Base-by-base conservation (phyloP, 805 yeast genomes). In the Henningerozyma blattae region DNA sequence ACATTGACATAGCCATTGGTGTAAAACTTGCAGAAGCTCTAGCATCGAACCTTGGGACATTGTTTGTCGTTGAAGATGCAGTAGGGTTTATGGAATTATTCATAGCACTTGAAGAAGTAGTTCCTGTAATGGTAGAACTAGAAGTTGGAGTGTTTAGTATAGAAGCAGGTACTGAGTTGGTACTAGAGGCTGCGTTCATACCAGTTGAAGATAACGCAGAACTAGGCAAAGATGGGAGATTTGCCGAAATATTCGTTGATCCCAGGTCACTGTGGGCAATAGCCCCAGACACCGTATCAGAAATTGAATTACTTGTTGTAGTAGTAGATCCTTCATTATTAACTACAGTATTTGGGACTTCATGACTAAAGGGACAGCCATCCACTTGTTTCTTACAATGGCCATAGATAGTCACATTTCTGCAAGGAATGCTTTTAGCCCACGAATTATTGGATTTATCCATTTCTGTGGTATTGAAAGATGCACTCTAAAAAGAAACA, bases 301-400 rank as follows among this genome's bases (percentile, higher is more conserved):
- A n/a, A n/a, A 15, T 12, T n/a, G 20, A 7, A 17, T 14, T 15
- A 27, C 10, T 18, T 8, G n/a, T 19, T 17, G 31, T 28, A 7
- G 10, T 20, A 20, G 7, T 20, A 10, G 9, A 7, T 20, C 22
- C 22, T 7, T 7, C 22, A 20, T 10, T 20, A 20, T 20, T 20
- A 20, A 7, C n/a, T n/a, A n/a, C n/a, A n/a, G n/a, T n/a, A n/a
- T n/a, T n/a, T n/a, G n/a, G n/a, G n/a, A n/a, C n/a, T n/a, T 70
- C 79, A 53, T 83, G 94, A 33, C 72, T 75, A 51, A 83, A 85
- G 2, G 77, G 79, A 52, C 95, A 85, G 9, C 94, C 94, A 47
- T 83, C 84, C 44, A 80, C 79, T 46, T 82, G 86, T 59, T 71
- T 84, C 54, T 83, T 83, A 63, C 95, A 85, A 48, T 70, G 83